A percentile compares a stretch with the other conserved stretches of the same genome.
phyloP scores from a whole-genome alignment of 1,139 yeast genomes.

The Geotrichum restrictum region DNA sequence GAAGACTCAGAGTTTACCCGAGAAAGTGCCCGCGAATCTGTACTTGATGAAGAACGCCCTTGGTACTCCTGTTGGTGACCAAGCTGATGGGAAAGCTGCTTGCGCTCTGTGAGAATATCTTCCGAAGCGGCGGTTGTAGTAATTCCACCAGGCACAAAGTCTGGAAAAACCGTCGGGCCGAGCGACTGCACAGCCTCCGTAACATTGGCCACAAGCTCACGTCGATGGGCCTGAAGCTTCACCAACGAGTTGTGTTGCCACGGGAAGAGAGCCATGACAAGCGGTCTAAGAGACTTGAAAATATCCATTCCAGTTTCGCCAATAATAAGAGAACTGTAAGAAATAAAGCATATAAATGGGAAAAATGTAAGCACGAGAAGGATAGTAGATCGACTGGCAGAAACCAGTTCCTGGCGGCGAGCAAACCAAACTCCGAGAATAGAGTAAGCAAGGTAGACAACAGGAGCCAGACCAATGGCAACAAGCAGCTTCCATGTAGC shows the following conservation, averaged over 20 bases:
- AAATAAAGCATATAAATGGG: slow-evolving; percentile 59
- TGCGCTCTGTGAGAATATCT: too few species aligned
- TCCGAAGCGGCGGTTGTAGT: not conserved
- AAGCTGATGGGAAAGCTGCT: slow-evolving; percentile 43
- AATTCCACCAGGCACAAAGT: slow-evolving; percentile 57
- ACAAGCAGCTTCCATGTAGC: slow-evolving; percentile 96
- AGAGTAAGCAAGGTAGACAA: slow-evolving; percentile 77
- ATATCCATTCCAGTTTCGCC: slow-evolving; percentile 94
- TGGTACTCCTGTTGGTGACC: slow-evolving; percentile 5
- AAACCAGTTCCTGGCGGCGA: slow-evolving; percentile 24
- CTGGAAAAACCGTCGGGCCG: slow-evolving; percentile 78
- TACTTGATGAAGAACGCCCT: slow-evolving; percentile 24
- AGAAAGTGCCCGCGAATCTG: slow-evolving; percentile 50
- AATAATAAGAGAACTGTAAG: slow-evolving; percentile 80
- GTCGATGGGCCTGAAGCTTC: slow-evolving; percentile 54
- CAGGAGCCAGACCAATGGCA: slow-evolving; percentile 83
- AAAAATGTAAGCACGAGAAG: slow-evolving; percentile 50
- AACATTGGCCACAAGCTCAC: slow-evolving; percentile 54
- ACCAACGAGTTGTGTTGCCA: slow-evolving; percentile 50
- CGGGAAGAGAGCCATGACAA: slow-evolving; percentile 62
- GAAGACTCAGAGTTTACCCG: slow-evolving; percentile 52
- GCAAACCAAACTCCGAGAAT: slow-evolving; percentile 53
- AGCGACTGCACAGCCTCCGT: slow-evolving; percentile 64
- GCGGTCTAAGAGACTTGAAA: slow-evolving; percentile 75
- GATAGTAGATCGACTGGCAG: slow-evolving; percentile 23